Evolutionary conservation across 1,284 basidiomycete species (phyloP).

Genomic region (Leccinum idahoense): DNA sequence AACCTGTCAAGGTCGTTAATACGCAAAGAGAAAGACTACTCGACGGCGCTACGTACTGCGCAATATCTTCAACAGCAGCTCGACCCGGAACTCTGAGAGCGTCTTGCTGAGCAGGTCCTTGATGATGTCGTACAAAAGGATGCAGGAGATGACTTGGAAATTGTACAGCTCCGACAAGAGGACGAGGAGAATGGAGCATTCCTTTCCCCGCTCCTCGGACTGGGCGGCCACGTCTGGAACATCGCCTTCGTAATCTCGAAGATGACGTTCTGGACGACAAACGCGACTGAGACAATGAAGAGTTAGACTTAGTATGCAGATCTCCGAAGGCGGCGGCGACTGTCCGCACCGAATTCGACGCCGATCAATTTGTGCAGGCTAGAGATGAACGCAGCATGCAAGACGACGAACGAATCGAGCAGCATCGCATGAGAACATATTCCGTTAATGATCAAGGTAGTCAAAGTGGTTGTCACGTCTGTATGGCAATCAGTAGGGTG

Average conservation of each 20-base stretch:
- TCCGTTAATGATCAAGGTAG: no score
- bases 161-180: conserved; percentile 94
- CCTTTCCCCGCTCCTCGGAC: conserved; percentile 58
- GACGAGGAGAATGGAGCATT: conserved; percentile 84
- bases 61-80: conserved; percentile 82
- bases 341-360: no score
- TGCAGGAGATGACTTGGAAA: conserved; percentile 86
- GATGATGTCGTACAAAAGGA: conserved; percentile 88
- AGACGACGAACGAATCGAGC: no score
- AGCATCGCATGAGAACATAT: no score
- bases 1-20: conserved; percentile 47
- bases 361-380: no score
- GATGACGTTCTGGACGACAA: conserved; percentile 73
- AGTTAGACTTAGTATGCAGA: no score
- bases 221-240: conserved; percentile 8
- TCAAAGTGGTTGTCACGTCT: no score
- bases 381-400: no score
- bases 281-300: conserved; percentile 50
- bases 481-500: no score
- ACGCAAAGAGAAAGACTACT: background rate
- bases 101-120: conserved; percentile 66
- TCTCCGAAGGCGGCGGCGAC: no score
- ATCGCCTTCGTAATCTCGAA: conserved; percentile 29
- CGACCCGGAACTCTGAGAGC: conserved; percentile 77
- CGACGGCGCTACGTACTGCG: conserved; percentile 49